Percentiles rank a stretch among this genome's conserved stretches.
These are phyloP conservation scores for Pleomassaria siparia DNA, from an alignment of 2,329 filamentous ascomycete species.

Conservation along the genomic window DNA sequence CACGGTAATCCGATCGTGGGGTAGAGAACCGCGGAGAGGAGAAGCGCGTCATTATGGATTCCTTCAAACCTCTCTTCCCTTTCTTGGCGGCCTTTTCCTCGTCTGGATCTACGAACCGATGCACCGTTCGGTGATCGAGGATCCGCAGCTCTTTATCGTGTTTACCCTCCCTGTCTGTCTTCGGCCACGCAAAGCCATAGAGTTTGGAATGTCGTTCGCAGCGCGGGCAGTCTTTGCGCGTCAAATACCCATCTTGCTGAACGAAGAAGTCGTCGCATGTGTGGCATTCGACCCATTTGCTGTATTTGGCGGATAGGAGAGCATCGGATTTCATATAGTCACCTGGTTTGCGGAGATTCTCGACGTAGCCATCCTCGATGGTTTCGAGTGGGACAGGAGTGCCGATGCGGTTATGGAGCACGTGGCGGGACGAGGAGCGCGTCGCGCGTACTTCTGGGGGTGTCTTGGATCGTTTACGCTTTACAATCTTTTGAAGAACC, in stretches of 20 bases:
- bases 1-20: slow-evolving; percentile 22
- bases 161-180: slow-evolving; percentile 79
- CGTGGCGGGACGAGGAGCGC: slow-evolving; percentile 38
- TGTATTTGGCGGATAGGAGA: slow-evolving; percentile 73
- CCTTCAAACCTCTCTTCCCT: slow-evolving; percentile 26
- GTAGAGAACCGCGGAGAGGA: slow-evolving; percentile 18
- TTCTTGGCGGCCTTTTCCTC: slow-evolving; percentile 52
- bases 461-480: slow-evolving; percentile 31
- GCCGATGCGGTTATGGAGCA: slow-evolving; percentile 26
- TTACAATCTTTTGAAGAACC: slow-evolving; percentile 37
- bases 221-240: slow-evolving; percentile 80
- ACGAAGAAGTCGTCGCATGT: slow-evolving; percentile 83
- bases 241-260: slow-evolving; percentile 84
- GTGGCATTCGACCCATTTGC: slow-evolving; percentile 85
- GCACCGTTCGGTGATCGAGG: slow-evolving; percentile 82
- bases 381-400: slow-evolving; percentile 29
- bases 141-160: slow-evolving; percentile 69
- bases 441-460: slow-evolving; percentile 32
- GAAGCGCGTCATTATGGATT: slow-evolving; percentile 25
- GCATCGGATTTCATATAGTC: slow-evolving; percentile 77
- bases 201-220: slow-evolving; percentile 95
- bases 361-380: slow-evolving; percentile 24
- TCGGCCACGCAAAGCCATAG: slow-evolving; percentile 94
- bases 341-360: slow-evolving; percentile 43
- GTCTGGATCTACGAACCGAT: slow-evolving; percentile 78